Percentiles rank a stretch among this genome's conserved stretches.
These are phyloP conservation scores for Piloderma croceum DNA, from an alignment of 768 basidiomycete species.

Conservation along the genomic window DNA sequence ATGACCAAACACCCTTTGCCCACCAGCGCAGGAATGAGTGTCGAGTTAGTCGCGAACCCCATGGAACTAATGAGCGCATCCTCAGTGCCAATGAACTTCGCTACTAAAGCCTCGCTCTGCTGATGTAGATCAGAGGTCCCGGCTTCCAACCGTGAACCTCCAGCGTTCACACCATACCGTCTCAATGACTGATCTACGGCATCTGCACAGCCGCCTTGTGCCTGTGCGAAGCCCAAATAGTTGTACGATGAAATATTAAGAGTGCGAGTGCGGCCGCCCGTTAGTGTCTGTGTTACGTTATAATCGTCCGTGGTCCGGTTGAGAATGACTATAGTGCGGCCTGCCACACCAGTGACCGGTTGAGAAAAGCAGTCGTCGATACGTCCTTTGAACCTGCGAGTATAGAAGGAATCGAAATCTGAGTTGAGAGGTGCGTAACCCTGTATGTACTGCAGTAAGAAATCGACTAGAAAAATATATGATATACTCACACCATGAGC, in stretches of 20 bases:
- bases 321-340: conserved; percentile 81
- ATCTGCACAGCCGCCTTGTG: conserved; percentile 88
- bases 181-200: conserved; percentile 83
- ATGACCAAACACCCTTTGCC: conserved; percentile 90
- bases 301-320: conserved; percentile 82
- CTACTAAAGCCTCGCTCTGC: conserved; percentile 79
- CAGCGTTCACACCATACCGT: conserved; percentile 74
- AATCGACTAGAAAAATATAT: no score
- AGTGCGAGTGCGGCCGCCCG: conserved; percentile 77
- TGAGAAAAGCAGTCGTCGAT: conserved; percentile 94
- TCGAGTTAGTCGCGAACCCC: conserved; percentile 96
- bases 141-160: conserved; percentile 74
- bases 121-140: conserved; percentile 85
- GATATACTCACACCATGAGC: no score
- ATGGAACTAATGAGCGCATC: conserved; percentile 88
- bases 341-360: conserved; percentile 91
- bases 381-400: conserved; percentile 87
- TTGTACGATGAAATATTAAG: conserved; percentile 99
- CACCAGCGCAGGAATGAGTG: conserved; percentile 86
- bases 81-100: conserved; percentile 85
- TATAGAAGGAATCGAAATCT: conserved; percentile 99
- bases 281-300: conserved; percentile 70
- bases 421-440: conserved; percentile 96
- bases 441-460: no score
- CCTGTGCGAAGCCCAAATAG: conserved; percentile 97